Evolutionary conservation across 805 yeast genomes (phyloP).

Genomic region (Babjeviella inositovora): DNA sequence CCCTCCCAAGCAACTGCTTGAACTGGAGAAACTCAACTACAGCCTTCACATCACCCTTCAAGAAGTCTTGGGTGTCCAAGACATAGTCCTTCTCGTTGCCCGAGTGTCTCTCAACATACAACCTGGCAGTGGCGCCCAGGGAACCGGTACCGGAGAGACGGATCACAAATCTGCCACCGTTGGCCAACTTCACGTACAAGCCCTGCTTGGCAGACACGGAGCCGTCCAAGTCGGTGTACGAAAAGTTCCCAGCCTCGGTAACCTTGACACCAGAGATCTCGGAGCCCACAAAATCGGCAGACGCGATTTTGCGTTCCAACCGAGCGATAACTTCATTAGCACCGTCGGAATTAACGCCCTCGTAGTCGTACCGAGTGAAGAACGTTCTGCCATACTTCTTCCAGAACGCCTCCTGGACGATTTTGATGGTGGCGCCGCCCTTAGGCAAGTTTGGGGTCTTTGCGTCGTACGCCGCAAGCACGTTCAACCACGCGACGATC

Average conservation of each 20-base stretch:
- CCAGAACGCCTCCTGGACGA: slow-evolving; percentile 83
- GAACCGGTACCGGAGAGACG: slow-evolving; percentile 96
- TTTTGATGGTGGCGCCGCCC: slow-evolving; percentile 48
- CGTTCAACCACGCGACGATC: slow-evolving; percentile 90
- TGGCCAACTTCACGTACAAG: slow-evolving; percentile 61
- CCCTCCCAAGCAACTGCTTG: slow-evolving; percentile 61
- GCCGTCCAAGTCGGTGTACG: slow-evolving; percentile 91
- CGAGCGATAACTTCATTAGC: slow-evolving; percentile 53
- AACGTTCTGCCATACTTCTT: slow-evolving; percentile 87
- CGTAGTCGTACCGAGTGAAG: slow-evolving; percentile 92
- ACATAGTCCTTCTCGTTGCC: slow-evolving; percentile 32
- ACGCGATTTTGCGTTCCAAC: slow-evolving; percentile 20
- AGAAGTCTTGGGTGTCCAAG: slow-evolving; percentile 47
- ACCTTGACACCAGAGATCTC: slow-evolving; percentile 37
- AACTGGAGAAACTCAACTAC: slow-evolving; percentile 59
- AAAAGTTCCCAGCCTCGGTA: slow-evolving; percentile 71
- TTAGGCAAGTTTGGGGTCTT: slow-evolving; percentile 34
- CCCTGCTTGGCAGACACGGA: slow-evolving; percentile 83
- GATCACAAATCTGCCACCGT: slow-evolving; percentile 75
- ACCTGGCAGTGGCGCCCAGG: slow-evolving; percentile 91
- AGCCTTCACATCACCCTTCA: slow-evolving; percentile 41
- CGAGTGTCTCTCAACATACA: slow-evolving; percentile 78
- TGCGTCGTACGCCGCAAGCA: slow-evolving; percentile 69
- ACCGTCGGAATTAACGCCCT: slow-evolving; percentile 60
- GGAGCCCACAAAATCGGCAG: slow-evolving; percentile 29